Conservation (phyloP, 116 monocot species). For the Papilionanthe hybrid region DNA sequence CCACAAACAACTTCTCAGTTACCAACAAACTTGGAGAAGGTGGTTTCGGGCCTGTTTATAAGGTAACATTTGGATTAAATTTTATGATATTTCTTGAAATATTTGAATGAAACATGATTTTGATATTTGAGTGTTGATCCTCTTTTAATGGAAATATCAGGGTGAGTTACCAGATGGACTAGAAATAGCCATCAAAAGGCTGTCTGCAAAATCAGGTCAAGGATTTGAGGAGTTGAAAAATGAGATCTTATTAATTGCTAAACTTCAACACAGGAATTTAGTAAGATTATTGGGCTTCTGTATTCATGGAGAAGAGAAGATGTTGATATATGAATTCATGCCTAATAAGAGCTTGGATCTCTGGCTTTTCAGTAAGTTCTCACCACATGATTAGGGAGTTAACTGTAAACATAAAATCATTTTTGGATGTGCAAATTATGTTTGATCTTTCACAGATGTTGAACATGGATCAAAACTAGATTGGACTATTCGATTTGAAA, state of each 20-base stretch:
- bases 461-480: slow-evolving; percentile 17
- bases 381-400: too few relatives aligned
- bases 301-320: slow-evolving; percentile 60
- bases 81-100: too few relatives aligned
- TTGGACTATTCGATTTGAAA: slow-evolving; percentile 46
- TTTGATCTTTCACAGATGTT: slow-evolving; percentile 15
- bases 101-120: too few relatives aligned
- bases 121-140: too few relatives aligned
- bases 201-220: slow-evolving; percentile 49
- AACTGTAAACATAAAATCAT: too few relatives aligned
- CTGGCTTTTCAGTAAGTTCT: slow-evolving; percentile 55
- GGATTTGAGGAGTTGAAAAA: slow-evolving; percentile 73
- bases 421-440: too few relatives aligned
- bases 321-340: slow-evolving; percentile 73
- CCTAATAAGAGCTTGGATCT: slow-evolving; percentile 72
- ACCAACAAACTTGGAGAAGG: slow-evolving; percentile 28
- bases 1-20: slow-evolving; percentile 20
- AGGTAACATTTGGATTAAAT: background rate
- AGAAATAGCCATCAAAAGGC: slow-evolving; percentile 72
- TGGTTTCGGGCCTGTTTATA: slow-evolving; percentile 35
- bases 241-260: slow-evolving; percentile 62
- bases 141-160: slow-evolving; percentile 14
- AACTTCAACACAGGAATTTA: slow-evolving; percentile 73
- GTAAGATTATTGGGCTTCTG: slow-evolving; percentile 65
- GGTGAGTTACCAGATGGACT: slow-evolving; percentile 30